Conservation (phyloP, 805 yeast species). For the Candida tibetensis region DNA sequence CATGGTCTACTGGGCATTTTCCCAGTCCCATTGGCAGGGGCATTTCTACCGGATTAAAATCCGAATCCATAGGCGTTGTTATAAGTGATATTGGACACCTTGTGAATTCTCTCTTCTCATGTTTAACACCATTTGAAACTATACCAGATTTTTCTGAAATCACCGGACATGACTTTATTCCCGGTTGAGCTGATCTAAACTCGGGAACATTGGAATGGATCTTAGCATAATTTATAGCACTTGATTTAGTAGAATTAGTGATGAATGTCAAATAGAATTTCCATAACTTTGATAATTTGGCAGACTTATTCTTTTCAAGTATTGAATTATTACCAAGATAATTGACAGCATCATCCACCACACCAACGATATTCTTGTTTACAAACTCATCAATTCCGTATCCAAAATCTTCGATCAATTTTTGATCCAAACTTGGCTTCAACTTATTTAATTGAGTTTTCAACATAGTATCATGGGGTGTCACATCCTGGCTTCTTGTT, state of each 20-base stretch:
- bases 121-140: background rate
- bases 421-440: conserved; percentile 3
- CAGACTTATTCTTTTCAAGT: conserved; percentile 15
- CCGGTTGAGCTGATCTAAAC: conserved; percentile 16
- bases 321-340: conserved; percentile 10
- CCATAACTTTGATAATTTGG: conserved; percentile 33
- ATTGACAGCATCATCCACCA: conserved; percentile 12
- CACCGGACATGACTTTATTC: conserved; percentile 18
- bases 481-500: conserved; percentile 14
- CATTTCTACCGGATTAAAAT: conserved; percentile 2
- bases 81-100: conserved; percentile 26
- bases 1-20: conserved; percentile 12
- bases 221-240: conserved; percentile 29
- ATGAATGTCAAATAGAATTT: conserved; percentile 38
- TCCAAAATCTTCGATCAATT: conserved; percentile 5
- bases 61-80: conserved; percentile 19
- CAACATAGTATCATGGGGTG: conserved; percentile 5
- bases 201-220: conserved; percentile 31
- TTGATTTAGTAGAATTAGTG: conserved; percentile 27
- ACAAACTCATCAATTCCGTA: conserved; percentile 10
- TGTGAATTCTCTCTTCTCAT: conserved; percentile 7
- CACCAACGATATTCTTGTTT: conserved; percentile 8
- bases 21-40: background rate
- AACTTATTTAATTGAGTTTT: conserved; percentile 5
- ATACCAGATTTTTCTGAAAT: conserved; percentile 3